phyloP scores from a whole-genome alignment of 1,284 basidiomycete genomes.

The Laetiporus sulphureus region DNA sequence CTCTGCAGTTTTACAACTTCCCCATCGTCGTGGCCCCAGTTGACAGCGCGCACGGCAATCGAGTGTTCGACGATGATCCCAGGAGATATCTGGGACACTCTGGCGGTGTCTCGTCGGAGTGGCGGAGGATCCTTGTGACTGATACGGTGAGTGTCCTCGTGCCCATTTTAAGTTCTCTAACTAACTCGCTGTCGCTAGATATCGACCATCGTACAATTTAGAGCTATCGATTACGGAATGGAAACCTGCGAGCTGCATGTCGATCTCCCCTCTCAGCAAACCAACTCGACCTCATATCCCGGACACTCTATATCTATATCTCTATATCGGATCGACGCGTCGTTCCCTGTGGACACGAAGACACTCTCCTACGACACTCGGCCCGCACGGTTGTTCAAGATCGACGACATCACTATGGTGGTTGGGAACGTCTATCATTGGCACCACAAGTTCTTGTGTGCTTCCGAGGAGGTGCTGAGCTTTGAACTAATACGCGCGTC shows the following conservation, averaged over 20 bases:
- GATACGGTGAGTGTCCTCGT: slow-evolving; percentile 2
- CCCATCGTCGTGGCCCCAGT: slow-evolving; percentile 17
- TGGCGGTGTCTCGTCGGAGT: slow-evolving; percentile 5
- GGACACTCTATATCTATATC: background rate
- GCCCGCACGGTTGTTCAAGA: slow-evolving; percentile 3
- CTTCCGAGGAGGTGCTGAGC: slow-evolving; percentile 4
- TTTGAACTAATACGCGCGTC: slow-evolving; percentile 4
- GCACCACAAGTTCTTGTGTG: slow-evolving; percentile 3
- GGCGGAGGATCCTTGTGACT: slow-evolving; percentile 5
- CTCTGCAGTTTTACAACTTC: slow-evolving; percentile 15
- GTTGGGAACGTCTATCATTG: background rate
- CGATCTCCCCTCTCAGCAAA: too few species aligned
- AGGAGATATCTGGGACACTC: background rate
- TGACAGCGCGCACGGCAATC: slow-evolving; percentile 7
- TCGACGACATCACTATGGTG: slow-evolving; percentile 1
- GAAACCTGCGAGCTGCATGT: slow-evolving; percentile 17
- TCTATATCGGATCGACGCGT: slow-evolving; percentile 2
- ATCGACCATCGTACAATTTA: slow-evolving; percentile 20
- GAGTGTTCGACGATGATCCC: slow-evolving; percentile 13
- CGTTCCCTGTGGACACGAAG: background rate
- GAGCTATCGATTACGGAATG: slow-evolving; percentile 21
- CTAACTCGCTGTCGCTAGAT: slow-evolving; percentile 7
- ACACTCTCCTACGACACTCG: slow-evolving; percentile 3
- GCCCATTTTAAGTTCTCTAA: too few species aligned
- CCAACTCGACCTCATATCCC: background rate